phyloP scores from a whole-genome alignment of 208 protist genomes.

The Trypanosoma brucei region DNA sequence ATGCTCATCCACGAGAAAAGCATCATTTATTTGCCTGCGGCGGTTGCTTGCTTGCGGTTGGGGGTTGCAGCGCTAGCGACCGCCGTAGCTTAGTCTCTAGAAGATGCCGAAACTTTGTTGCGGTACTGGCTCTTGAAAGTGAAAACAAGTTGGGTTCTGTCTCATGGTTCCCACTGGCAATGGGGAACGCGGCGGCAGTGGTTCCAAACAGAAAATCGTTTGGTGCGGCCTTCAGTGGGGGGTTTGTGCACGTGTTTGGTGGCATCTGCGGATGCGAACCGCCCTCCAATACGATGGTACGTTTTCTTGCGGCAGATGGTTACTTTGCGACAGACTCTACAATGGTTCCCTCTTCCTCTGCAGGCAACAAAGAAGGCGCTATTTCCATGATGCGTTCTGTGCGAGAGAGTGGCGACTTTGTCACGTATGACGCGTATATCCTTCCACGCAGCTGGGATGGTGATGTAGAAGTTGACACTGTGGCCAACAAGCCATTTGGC shows the following conservation, averaged over 20 bases:
- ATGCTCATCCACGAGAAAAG: conserved; percentile 57
- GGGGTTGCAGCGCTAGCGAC: conserved; percentile 50
- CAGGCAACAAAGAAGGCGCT: conserved; percentile 17
- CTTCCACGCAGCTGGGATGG: conserved; percentile 36
- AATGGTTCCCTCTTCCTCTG: not conserved
- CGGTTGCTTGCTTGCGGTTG: conserved; percentile 63
- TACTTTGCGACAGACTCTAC: conserved; percentile 44
- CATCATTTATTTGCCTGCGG: conserved; percentile 71
- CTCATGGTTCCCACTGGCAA: conserved; percentile 76
- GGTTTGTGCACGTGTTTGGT: conserved; percentile 84
- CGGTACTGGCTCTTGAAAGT: conserved; percentile 46
- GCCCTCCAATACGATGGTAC: conserved; percentile 66
- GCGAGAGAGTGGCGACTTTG: conserved; percentile 26
- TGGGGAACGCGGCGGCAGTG: conserved; percentile 73
- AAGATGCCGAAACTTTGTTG: conserved; percentile 70
- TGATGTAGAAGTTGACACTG: conserved; percentile 12
- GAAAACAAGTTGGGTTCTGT: conserved; percentile 14
- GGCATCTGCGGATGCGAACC: conserved; percentile 59
- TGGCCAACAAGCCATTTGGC: conserved; percentile 22
- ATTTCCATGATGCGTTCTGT: conserved; percentile 30
- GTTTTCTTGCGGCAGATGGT: conserved; percentile 78
- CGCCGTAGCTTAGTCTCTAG: conserved; percentile 33
- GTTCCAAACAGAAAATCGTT: conserved; percentile 60
- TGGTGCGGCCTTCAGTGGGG: conserved; percentile 63
- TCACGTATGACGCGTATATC: conserved; percentile 38